These are phyloP conservation scores for Cutaneotrichosporon spelunceum DNA, from an alignment of 1,284 basidiomycete genomes.

Conservation along the genomic window DNA sequence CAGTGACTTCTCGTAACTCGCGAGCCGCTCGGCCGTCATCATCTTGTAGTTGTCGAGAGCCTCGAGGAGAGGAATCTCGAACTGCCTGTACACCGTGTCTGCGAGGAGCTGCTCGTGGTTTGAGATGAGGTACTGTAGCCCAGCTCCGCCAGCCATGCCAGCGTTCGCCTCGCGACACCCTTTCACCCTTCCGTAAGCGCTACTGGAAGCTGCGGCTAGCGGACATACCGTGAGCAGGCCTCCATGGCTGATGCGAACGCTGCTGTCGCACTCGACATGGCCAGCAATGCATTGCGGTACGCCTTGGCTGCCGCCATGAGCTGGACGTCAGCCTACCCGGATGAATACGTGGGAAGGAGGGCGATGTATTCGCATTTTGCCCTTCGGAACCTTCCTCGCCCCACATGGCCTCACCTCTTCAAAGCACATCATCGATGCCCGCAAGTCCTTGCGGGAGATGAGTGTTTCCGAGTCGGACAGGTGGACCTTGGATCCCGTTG, in stretches of 20 bases:
- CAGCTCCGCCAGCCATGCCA: constrained; percentile 68
- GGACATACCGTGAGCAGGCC: constrained; percentile 68
- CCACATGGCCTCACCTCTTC: constrained; percentile 41
- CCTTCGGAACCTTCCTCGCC: not conserved
- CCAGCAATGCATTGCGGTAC: constrained; percentile 77
- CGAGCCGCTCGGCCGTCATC: constrained; percentile 63
- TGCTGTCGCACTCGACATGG: constrained; percentile 80
- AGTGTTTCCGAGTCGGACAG: constrained; percentile 42
- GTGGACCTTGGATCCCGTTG: constrained; percentile 47
- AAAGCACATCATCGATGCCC: constrained; percentile 48
- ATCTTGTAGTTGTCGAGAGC: constrained; percentile 71
- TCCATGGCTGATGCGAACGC: constrained; percentile 82
- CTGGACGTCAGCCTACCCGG: constrained; percentile 48
- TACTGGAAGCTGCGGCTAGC: too few relatives aligned
- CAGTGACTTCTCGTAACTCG: constrained; percentile 71
- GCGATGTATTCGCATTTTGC: not conserved
- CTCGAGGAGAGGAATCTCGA: constrained; percentile 81
- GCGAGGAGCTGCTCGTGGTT: constrained; percentile 89
- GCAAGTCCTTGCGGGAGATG: constrained; percentile 48
- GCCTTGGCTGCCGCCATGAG: constrained; percentile 73
- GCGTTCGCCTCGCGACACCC: constrained; percentile 46
- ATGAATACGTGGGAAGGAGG: not conserved
- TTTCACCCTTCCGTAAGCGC: constrained; percentile 36
- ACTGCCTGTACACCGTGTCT: constrained; percentile 80
- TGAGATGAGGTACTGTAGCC: constrained; percentile 84